phyloP scores from a whole-genome alignment of 1,139 yeast species.

The Magnusiomyces fungicola region DNA sequence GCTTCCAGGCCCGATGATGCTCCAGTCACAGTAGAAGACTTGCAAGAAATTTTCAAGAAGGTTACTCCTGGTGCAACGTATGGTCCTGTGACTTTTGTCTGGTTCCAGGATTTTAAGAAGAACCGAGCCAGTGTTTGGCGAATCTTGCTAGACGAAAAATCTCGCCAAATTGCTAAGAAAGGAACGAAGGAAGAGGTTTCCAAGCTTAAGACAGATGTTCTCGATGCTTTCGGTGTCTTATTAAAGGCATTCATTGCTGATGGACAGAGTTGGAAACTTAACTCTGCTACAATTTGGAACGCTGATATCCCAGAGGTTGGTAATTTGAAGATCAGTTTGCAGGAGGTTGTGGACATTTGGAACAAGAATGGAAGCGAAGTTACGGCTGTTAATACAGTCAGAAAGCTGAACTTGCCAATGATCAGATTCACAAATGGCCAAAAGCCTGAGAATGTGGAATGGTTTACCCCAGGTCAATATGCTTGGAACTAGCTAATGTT shows the following conservation, averaged over 20 bases:
- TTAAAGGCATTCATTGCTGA: conserved; percentile 25
- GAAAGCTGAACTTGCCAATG: not conserved
- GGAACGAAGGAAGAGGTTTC: not conserved
- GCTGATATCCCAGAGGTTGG: conserved; percentile 18
- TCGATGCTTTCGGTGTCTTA: conserved; percentile 17
- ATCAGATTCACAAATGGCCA: not conserved
- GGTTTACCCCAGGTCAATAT: conserved; percentile 1
- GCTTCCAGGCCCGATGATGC: no score
- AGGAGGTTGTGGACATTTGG: not conserved
- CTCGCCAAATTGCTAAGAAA: not conserved
- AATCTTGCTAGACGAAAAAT: conserved; percentile 16
- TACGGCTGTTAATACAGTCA: not conserved
- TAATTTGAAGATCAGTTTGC: not conserved
- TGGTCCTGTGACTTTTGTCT: conserved; percentile 35
- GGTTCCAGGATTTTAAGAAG: conserved; percentile 43
- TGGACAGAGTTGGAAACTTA: conserved; percentile 23
- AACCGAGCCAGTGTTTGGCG: conserved; percentile 32
- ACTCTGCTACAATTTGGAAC: conserved; percentile 22
- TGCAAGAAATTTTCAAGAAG: no score
- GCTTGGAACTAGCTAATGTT: conserved; percentile 1
- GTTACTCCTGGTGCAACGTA: conserved; percentile 32
- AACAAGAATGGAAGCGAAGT: not conserved
- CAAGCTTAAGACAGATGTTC: conserved; percentile 5
- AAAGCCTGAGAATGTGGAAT: not conserved
- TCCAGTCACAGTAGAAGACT: no score